Evolutionary conservation across 164 flowering plant species (phyloP), one percentile per base, ranked within the genome.

Genomic region (Platanus orientalis): DNA sequence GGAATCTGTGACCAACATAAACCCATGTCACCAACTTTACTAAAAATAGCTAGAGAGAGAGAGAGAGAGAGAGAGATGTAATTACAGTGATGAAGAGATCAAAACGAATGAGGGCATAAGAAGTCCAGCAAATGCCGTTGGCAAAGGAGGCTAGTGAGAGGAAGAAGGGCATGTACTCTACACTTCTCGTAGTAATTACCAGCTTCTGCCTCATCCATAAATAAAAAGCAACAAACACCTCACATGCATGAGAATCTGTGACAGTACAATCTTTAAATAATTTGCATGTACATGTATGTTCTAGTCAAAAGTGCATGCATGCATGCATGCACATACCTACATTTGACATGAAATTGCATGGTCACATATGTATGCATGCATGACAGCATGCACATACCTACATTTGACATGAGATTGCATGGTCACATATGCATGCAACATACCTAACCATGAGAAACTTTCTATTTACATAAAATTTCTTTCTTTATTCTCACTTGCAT

Each of bases 81-180:
- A 17, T 69, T 72, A 80, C 84, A 19, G 73, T 58, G 56, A 87
- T 78, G 69, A 75, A 88, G 42, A 76, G 83, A 60, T 90, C 96
- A 53, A 90, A 84, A 6, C 77, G 85, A 67, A 87, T 73, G 63
- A 83, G 74, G 40, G 92, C 88, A 59, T 87, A 90, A 30, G 78
- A 0, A 13, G 82, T 69, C 96, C 96, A 87, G 54, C 78, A 73
- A 57, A 81, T 20, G 21, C 87, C 91, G 52, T 84, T 90, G 28
- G 68, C 75, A 19, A 86, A 77, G 10, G 88, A 71, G 45, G 83
- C 84, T 0, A 86, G 26, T 3, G 96, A 90, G 14, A 90, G 73
- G 36, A 10, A 65, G 20, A 90, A 81, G 0, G 96, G 94, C 91
- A 90, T 87, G 63, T 70, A 89, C 73, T 87, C 91, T 65, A 89